Conservation (phyloP, 2,329 filamentous ascomycete genomes). For the Fusarium dimerum region DNA sequence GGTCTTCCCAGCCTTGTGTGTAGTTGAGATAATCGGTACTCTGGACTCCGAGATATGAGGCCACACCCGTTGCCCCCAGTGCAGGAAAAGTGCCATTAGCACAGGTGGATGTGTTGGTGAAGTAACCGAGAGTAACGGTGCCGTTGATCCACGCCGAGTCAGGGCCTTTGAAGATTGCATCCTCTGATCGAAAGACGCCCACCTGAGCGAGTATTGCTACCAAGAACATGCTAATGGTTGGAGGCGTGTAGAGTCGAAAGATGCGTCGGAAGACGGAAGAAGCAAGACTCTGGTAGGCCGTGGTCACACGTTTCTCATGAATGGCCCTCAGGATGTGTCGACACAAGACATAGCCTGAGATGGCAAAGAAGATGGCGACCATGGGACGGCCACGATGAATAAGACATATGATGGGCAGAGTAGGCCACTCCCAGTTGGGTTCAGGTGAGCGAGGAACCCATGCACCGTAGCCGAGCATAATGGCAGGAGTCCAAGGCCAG, state of each 20-base stretch:
- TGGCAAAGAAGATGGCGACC: slow-evolving; percentile 46
- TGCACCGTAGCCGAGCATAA: slow-evolving; percentile 43
- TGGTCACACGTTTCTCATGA: slow-evolving; percentile 36
- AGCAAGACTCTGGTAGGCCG: slow-evolving; percentile 38
- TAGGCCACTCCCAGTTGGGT: slow-evolving; percentile 34
- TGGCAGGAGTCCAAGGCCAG: slow-evolving; percentile 42
- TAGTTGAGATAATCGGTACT: slow-evolving; percentile 32
- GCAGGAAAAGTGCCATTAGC: slow-evolving; percentile 31
- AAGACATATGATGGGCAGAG: slow-evolving; percentile 42
- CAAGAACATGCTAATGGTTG: slow-evolving; percentile 42
- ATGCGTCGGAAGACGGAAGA: slow-evolving; percentile 40
- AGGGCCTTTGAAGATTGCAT: slow-evolving; percentile 37
- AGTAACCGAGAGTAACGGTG: slow-evolving; percentile 31
- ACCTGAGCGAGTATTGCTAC: slow-evolving; percentile 41
- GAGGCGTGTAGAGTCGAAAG: slow-evolving; percentile 42
- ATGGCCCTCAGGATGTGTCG: slow-evolving; percentile 40
- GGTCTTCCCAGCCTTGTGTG: slow-evolving; percentile 30
- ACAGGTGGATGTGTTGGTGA: slow-evolving; percentile 22
- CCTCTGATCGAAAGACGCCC: slow-evolving; percentile 38
- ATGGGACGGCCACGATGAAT: slow-evolving; percentile 42
- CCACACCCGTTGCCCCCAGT: slow-evolving; percentile 30
- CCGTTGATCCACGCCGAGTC: slow-evolving; percentile 43
- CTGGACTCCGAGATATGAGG: slow-evolving; percentile 31
- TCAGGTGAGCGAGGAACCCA: slow-evolving; percentile 37
- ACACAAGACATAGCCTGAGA: slow-evolving; percentile 44